Evolutionary conservation across 768 basidiomycete genomes (phyloP), one percentile per base, ranked within the genome.

Genomic region (Suillus alpinus): DNA sequence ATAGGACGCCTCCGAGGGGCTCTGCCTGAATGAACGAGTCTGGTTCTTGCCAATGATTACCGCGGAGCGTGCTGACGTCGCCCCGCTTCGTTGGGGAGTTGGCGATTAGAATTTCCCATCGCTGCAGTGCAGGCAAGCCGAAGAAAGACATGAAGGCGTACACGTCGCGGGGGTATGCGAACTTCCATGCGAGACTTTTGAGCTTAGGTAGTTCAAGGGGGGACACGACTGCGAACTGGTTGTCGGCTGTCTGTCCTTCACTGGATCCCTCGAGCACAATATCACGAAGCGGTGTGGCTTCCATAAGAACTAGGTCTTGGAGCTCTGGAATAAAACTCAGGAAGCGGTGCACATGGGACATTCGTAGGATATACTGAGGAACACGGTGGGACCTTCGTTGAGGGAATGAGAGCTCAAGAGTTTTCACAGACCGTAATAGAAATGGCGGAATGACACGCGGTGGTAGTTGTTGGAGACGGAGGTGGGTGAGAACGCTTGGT

Each of bases 171-270:
- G 76, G 68, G 55, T 71, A 77, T 18, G 80, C 80, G 61, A 75
- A 80, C 49, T 75, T 80, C 81, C 82, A 84, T 36, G 80, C 78
- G 47, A 85, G 66, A n/a, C 63, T 69, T 56, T 73, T 80, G 59
- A 85, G 67, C 59, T 75, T 71, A 4, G 65, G 68, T 37, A 85
- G 74, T 56, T 69, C 69, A 56, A 79, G 63, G 32, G 74, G 64
- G 34, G 62, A 53, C 18, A 59, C 62, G 41, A 67, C 67, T 64
- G 56, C 57, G 62, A 36, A 59, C 50, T 29, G 43, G 32, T 51
- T 43, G 58, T 13, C 49, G 51, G 53, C 2, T 9, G 52, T 39
- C 9, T 64, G 64, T 34, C 64, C 65, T 39, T 58, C 59, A 26
- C 58, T 56, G 18, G 62, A 57, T 20, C 36, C 53, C 57, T 67